These are phyloP conservation scores for Lecanosticta acicola DNA, from an alignment of 2,329 filamentous ascomycete species.

Conservation along the genomic window DNA sequence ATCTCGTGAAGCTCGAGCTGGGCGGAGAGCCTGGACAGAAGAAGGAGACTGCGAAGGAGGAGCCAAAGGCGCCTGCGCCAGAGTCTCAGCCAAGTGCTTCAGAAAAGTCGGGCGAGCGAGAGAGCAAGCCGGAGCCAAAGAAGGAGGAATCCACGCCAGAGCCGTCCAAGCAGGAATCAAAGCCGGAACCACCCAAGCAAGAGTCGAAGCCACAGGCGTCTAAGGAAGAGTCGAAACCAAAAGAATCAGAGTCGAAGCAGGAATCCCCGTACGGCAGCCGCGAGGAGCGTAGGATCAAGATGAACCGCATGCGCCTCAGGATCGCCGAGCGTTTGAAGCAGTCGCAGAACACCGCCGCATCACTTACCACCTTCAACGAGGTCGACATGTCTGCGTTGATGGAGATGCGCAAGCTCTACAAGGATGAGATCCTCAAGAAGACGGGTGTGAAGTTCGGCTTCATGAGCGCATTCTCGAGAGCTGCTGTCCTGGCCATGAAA, in stretches of 20 bases:
- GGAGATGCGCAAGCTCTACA: constrained; percentile 96
- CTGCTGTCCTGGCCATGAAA: constrained; percentile 84
- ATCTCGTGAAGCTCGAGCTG: constrained; percentile 78
- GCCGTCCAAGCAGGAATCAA: constrained; percentile 34
- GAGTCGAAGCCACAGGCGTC: constrained; percentile 44
- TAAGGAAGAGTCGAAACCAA: constrained; percentile 36
- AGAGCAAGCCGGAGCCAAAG: constrained; percentile 28
- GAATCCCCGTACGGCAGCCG: constrained; percentile 59
- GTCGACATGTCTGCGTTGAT: constrained; percentile 98
- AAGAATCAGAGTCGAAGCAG: constrained; percentile 36
- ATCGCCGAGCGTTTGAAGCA: constrained; percentile 98
- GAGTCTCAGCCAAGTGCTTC: constrained; percentile 42
- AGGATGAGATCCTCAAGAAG: constrained; percentile 93
- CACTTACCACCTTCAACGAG: constrained; percentile 97
- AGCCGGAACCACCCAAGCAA: constrained; percentile 41
- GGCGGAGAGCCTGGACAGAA: constrained; percentile 57
- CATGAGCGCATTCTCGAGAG: constrained; percentile 95
- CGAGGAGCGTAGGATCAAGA: constrained; percentile 92
- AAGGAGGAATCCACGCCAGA: constrained; percentile 44
- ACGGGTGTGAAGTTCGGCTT: constrained; percentile 98
- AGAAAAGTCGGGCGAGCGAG: constrained; percentile 46
- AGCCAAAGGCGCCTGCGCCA: constrained; percentile 58
- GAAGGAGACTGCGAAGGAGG: constrained; percentile 52
- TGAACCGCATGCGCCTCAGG: constrained; percentile 98
- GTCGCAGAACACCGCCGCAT: constrained; percentile 96